phyloP scores from a whole-genome alignment of 225 moss, liverwort and hornwort genomes.

The Bryoerythrophyllum caledonicum region DNA sequence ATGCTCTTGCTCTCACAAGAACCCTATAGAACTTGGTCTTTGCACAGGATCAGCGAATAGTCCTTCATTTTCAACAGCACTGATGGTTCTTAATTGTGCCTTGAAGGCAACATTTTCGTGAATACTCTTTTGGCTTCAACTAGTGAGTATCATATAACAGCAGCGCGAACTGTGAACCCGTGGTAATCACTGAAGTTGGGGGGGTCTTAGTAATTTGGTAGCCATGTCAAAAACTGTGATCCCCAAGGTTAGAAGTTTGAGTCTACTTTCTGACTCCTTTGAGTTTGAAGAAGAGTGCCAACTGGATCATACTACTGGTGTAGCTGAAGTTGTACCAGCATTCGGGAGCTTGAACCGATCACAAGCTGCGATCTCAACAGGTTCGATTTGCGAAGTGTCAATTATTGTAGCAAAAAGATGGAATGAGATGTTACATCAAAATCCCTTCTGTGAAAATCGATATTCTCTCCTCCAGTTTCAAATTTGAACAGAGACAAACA shows the following conservation, averaged over 20 bases:
- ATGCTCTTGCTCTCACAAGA: background rate
- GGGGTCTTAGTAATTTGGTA: background rate
- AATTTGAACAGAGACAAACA: background rate
- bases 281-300: background rate
- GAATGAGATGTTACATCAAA: background rate
- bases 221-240: slow-evolving; percentile 15
- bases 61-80: background rate
- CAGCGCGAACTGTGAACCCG: background rate
- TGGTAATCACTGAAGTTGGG: background rate
- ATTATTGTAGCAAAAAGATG: background rate
- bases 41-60: background rate
- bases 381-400: background rate
- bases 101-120: background rate
- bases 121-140: background rate
- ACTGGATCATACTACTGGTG: background rate
- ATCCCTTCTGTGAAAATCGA: background rate
- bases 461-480: background rate
- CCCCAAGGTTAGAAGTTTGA: background rate
- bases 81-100: background rate
- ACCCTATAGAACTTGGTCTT: background rate
- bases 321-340: background rate
- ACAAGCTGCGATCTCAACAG: background rate
- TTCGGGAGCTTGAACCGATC: background rate
- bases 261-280: background rate
- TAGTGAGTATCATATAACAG: background rate